These are phyloP conservation scores for Cyberlindnera mrakii DNA, from an alignment of 805 yeast genomes.

Conservation along the genomic window DNA sequence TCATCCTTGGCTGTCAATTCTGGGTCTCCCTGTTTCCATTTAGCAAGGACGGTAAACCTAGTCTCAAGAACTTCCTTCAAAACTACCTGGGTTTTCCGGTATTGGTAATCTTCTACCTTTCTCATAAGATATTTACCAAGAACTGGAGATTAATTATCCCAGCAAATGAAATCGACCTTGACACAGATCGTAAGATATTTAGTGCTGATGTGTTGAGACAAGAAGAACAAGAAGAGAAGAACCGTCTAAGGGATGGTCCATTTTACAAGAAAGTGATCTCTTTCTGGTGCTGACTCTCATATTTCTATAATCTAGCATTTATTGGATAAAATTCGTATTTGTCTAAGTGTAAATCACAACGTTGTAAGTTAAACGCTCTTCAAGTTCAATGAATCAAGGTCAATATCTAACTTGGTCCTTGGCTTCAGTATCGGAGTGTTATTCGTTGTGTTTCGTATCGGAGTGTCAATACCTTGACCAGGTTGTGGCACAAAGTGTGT, in stretches of 20 bases:
- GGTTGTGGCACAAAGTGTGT: slow-evolving; percentile 22
- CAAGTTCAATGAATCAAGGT: slow-evolving; percentile 4
- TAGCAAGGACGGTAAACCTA: slow-evolving; percentile 30
- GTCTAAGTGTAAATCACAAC: background rate
- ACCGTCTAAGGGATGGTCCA: slow-evolving; percentile 11
- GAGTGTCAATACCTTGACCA: slow-evolving; percentile 24
- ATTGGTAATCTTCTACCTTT: slow-evolving; percentile 37
- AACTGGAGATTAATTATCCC: slow-evolving; percentile 29
- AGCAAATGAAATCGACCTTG: slow-evolving; percentile 47
- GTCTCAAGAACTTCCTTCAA: slow-evolving; percentile 40
- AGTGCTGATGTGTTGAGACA: slow-evolving; percentile 32
- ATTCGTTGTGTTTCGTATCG: slow-evolving; percentile 3
- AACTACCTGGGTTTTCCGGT: slow-evolving; percentile 44
- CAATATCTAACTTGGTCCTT: slow-evolving; percentile 5
- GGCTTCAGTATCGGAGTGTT: slow-evolving; percentile 19
- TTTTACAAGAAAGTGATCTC: slow-evolving; percentile 2
- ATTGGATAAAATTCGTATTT: background rate
- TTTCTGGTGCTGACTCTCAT: slow-evolving; percentile 1
- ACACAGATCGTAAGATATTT: slow-evolving; percentile 44
- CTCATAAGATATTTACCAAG: slow-evolving; percentile 38
- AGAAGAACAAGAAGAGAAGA: slow-evolving; percentile 30
- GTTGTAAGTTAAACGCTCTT: background rate
- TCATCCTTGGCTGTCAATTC: slow-evolving; percentile 52
- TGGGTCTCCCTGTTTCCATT: slow-evolving; percentile 62
- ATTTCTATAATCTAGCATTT: background rate